Evolutionary conservation across 345 rosid species (phyloP).

Genomic region (Dovyalis caffra): DNA sequence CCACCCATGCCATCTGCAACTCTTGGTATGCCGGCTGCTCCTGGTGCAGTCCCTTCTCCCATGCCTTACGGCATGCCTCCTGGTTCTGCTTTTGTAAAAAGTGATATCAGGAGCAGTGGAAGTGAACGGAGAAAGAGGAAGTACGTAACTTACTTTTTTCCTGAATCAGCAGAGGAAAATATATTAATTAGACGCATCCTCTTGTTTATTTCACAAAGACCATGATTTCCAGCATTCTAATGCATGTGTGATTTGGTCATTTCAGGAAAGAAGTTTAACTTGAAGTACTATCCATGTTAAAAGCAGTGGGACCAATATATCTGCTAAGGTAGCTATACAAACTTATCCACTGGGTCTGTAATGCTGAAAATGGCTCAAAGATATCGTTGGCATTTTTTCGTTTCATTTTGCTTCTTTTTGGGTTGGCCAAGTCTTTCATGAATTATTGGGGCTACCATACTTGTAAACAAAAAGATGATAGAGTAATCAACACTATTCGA

Average conservation of each 20-base stretch:
- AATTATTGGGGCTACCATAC: neutral
- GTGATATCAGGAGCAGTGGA: conserved; percentile 64
- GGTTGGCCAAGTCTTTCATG: no score
- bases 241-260: neutral
- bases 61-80: conserved; percentile 72
- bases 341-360: neutral
- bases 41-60: conserved; percentile 70
- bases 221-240: conserved; percentile 10
- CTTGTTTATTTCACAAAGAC: neutral
- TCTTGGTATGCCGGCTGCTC: conserved; percentile 46
- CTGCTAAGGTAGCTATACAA: conserved; percentile 20
- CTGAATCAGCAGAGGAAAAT: neutral
- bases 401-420: neutral
- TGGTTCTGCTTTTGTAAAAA: conserved; percentile 55
- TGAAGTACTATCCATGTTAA: neutral
- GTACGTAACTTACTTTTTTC: conserved; percentile 25
- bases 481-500: neutral
- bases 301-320: conserved; percentile 7
- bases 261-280: conserved; percentile 51
- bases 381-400: no score
- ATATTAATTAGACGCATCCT: neutral
- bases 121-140: conserved; percentile 85
- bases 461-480: neutral
- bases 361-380: neutral
- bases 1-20: conserved; percentile 45